Evolutionary conservation across 441 rosid species (phyloP), one percentile per base, ranked within the genome.

Genomic region (Flueggea neowawraea): DNA sequence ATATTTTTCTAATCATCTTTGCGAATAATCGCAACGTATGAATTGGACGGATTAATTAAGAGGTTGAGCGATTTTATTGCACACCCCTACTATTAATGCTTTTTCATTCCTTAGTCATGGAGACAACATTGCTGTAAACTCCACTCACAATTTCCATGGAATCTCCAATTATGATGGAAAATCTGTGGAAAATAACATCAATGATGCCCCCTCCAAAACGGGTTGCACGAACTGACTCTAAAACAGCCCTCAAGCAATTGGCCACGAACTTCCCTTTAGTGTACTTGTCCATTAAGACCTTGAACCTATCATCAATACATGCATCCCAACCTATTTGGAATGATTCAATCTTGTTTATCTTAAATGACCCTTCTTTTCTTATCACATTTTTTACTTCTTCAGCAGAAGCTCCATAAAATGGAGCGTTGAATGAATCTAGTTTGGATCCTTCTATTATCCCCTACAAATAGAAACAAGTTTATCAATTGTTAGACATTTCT

Each of bases 331-430:
- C 17, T 8, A 33, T 33, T 0, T 65, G 41, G 12, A 60, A 45
- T 2, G 62, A 12, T 17, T 71, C 61, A 0, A 68, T 31, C 14
- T n/a, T 10, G 44, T 36, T 47, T 22, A 64, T 64, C 16, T 3
- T 31, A 31, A 59, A 64, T 2, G 76, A 73, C 15, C 55, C 59
- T 56, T 73, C 64, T 15, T 22, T 16, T 69, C 61, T 16, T 16
- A 64, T 68, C 15, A 53, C 64, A 7, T 61, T 50, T 36, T 32
- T 56, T 36, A 68, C 31, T 68, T 68, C 72, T 33, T 73, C 60
- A 48, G 41, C 28, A 13, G 32, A 39, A 0, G 73, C 41, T 8
- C 11, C 49, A 45, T 60, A 64, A 6, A 51, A 14, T 22, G 73
- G 66, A 10, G 51, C 4, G 14, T 64, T 63, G 63, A 59, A 73